These are phyloP conservation scores for Pestalotiopsis sp. DNA, from an alignment of 2,329 filamentous ascomycete genomes.

Conservation along the genomic window DNA sequence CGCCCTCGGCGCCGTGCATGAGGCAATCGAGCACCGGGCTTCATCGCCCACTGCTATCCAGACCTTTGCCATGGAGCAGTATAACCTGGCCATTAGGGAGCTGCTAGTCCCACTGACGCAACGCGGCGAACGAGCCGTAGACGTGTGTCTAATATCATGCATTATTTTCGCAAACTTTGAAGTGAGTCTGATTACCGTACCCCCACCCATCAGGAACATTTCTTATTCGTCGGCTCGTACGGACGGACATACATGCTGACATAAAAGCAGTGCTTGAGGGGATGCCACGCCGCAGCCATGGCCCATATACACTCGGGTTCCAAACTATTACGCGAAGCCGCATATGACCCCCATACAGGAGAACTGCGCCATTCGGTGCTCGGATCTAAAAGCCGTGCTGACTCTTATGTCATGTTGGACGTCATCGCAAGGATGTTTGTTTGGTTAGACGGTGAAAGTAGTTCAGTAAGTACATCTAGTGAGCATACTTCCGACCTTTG, in stretches of 20 bases:
- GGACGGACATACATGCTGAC: neutral
- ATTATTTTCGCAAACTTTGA: constrained; percentile 15
- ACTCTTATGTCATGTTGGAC: constrained; percentile 11
- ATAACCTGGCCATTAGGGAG: constrained; percentile 14
- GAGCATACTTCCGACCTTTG: neutral
- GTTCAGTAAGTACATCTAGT: neutral
- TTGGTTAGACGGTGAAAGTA: constrained; percentile 5
- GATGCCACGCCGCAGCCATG: constrained; percentile 8
- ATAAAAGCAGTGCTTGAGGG: constrained; percentile 11
- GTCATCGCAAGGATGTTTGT: constrained; percentile 11
- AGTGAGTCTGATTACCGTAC: neutral
- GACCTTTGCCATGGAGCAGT: constrained; percentile 13
- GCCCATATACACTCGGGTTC: constrained; percentile 10
- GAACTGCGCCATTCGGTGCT: constrained; percentile 4
- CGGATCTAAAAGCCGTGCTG: neutral
- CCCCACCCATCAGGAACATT: too few species aligned
- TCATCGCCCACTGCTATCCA: neutral
- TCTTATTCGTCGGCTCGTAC: neutral
- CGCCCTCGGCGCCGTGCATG: constrained; percentile 11
- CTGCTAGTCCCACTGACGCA: constrained; percentile 3
- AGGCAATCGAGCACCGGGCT: neutral
- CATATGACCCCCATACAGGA: constrained; percentile 3
- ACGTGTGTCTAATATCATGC: constrained; percentile 15
- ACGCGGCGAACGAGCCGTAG: neutral
- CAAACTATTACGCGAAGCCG: constrained; percentile 13